Percentiles rank a stretch among this genome's conserved stretches.
These are phyloP conservation scores for Cryptomeria japonica DNA, from an alignment of 75 land plant species.

Conservation along the genomic window DNA sequence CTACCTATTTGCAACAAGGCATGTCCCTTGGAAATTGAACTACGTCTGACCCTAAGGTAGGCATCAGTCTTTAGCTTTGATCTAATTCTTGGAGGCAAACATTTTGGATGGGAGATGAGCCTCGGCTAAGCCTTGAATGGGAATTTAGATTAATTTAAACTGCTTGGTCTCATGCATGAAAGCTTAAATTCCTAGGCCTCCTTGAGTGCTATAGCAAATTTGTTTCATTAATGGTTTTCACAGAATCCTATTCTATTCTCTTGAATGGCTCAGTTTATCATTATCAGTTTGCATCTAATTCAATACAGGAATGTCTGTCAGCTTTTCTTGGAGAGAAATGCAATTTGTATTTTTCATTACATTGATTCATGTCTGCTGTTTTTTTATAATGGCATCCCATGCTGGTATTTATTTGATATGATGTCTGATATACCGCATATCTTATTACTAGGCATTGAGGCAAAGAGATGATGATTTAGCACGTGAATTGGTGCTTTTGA, in stretches of 20 bases:
- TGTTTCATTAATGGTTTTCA: not conserved
- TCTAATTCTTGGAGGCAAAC: not conserved
- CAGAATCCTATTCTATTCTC: not conserved
- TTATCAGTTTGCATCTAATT: not conserved
- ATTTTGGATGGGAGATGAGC: not conserved
- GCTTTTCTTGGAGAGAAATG: not conserved
- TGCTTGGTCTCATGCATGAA: not conserved
- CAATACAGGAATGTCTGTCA: too few species aligned
- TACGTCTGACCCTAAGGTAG: not conserved
- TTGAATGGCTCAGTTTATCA: not conserved
- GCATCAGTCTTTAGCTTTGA: not conserved
- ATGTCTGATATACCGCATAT: not conserved
- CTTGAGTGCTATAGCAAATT: not conserved
- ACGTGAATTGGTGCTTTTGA: conserved; percentile 44
- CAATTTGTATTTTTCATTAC: not conserved
- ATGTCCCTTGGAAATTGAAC: not conserved
- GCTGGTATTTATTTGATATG: not conserved
- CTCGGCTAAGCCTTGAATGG: not conserved
- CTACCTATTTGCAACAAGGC: not conserved
- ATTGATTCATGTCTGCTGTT: not conserved
- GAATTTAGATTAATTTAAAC: not conserved
- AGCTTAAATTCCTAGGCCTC: not conserved
- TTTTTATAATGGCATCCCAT: not conserved
- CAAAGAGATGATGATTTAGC: conserved; percentile 46
- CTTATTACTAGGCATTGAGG: conserved; percentile 38